These are phyloP conservation scores for Yamadazyma sp. DNA, from an alignment of 805 yeast genomes.

Conservation along the genomic window DNA sequence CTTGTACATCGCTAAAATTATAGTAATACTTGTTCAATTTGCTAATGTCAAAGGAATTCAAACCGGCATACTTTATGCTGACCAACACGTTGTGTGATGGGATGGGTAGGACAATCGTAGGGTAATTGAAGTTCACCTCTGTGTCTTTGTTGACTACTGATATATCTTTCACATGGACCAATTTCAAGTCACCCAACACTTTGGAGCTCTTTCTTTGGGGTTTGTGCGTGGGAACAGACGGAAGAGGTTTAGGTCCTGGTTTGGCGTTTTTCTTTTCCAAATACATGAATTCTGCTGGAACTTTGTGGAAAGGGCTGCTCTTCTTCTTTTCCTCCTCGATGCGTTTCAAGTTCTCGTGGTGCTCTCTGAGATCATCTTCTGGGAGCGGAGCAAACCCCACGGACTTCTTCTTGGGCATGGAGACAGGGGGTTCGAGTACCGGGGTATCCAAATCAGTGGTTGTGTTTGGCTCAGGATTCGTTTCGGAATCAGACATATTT, in stretches of 20 bases:
- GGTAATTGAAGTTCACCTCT: constrained; percentile 53
- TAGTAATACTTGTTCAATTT: constrained; percentile 54
- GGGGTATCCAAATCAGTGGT: not conserved
- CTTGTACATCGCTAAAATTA: constrained; percentile 52
- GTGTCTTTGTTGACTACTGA: constrained; percentile 43
- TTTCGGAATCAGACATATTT: too few species aligned
- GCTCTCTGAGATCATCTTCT: constrained; percentile 33
- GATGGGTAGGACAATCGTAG: constrained; percentile 50
- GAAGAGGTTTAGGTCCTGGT: constrained; percentile 13
- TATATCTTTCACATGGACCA: constrained; percentile 52
- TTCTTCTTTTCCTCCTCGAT: constrained; percentile 27
- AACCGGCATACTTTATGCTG: constrained; percentile 56
- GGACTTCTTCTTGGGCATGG: constrained; percentile 18
- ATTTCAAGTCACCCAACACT: constrained; percentile 46
- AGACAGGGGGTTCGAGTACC: not conserved
- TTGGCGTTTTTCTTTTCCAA: constrained; percentile 25
- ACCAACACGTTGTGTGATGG: constrained; percentile 51
- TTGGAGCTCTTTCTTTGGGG: constrained; percentile 7
- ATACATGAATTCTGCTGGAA: constrained; percentile 44
- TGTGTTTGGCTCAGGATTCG: too few species aligned
- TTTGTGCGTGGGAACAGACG: not conserved
- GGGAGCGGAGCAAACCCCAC: constrained; percentile 44
- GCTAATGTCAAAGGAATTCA: constrained; percentile 67
- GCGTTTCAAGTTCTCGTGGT: constrained; percentile 28
- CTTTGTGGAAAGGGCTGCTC: constrained; percentile 36